Base-by-base conservation (phyloP, 2,329 filamentous ascomycete species). In the Pseudogymnoascus sp. region DNA sequence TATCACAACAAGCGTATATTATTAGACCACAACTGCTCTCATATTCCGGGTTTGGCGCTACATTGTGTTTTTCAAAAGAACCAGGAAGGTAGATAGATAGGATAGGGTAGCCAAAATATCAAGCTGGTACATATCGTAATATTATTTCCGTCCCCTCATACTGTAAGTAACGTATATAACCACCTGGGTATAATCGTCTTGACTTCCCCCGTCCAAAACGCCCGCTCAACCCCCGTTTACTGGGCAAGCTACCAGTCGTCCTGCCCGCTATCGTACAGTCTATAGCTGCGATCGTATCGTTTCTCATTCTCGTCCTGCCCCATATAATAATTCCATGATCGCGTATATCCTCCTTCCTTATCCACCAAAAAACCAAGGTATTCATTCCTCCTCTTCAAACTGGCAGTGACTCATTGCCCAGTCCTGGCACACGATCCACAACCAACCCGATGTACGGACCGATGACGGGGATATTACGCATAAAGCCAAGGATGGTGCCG, bases 401-500 rank as follows among this genome's bases (percentile, higher is more conserved):
- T 53, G 89, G 90, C 70, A 96, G 76, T 72, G 95, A 90, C 38
- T 86, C 83, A 71, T 92, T 93, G 68, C 88, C 81, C 29, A 85
- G 85, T 38, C 90, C 77, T 0, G 90, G 88, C 67, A 86, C 73
- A 68, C 86, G 84, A 73, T 96, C 90, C 66, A 96, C 81, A 2
- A 81, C 82, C 68, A 84, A 78, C 64, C 90, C 89, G 72, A 97
- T 88, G 71, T 93, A 96, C 4, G 93, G 91, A 3, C 93, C 93
- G 5, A 97, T 80, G 7, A 97, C 82, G 0, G 95, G 93, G 10
- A 96, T 77, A 65, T 90, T 91, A 63, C 90, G 87, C 40, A 91
- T 90, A 72, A 97, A 96, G 15, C 90, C 86, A 0, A 89, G 90
- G 68, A 97, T 93, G 19, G 93, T 97, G 59, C 92, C 90, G 64